Conservation (phyloP, 306 rosid genomes). For the Macrotyloma uniflorum region DNA sequence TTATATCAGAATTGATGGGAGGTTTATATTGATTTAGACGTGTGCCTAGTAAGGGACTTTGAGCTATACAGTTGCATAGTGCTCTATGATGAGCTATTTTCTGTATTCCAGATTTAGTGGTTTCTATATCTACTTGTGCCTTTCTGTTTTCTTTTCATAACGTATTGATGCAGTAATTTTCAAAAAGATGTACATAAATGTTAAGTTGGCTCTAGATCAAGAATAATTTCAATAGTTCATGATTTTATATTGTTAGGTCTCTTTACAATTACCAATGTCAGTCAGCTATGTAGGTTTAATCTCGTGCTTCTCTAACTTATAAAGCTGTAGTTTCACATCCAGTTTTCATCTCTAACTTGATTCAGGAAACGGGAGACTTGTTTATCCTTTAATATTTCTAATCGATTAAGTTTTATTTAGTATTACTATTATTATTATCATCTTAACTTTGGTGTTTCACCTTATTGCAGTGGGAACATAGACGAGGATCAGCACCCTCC, state of each 20-base stretch:
- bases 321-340: not conserved
- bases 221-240: not conserved
- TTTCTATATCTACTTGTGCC: not conserved
- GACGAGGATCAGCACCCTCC: conserved; percentile 49
- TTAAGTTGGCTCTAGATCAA: not conserved
- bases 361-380: not conserved
- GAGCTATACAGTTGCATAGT: not conserved
- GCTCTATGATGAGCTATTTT: not conserved
- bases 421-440: too few species aligned
- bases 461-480: conserved; percentile 65
- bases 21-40: not conserved
- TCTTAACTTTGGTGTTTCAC: conserved; percentile 13
- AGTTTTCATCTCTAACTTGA: not conserved
- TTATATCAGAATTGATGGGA: not conserved
- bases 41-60: not conserved
- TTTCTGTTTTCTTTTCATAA: not conserved
- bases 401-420: not conserved
- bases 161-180: not conserved
- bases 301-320: conserved; percentile 5
- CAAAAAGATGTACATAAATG: not conserved
- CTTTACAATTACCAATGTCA: too few species aligned
- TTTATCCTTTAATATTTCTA: conserved; percentile 9
- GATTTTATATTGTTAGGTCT: not conserved
- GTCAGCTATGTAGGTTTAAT: not conserved
- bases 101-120: not conserved